Evolutionary conservation across 768 basidiomycete species (phyloP).

Genomic region (Phlegmacium glaucopus): DNA sequence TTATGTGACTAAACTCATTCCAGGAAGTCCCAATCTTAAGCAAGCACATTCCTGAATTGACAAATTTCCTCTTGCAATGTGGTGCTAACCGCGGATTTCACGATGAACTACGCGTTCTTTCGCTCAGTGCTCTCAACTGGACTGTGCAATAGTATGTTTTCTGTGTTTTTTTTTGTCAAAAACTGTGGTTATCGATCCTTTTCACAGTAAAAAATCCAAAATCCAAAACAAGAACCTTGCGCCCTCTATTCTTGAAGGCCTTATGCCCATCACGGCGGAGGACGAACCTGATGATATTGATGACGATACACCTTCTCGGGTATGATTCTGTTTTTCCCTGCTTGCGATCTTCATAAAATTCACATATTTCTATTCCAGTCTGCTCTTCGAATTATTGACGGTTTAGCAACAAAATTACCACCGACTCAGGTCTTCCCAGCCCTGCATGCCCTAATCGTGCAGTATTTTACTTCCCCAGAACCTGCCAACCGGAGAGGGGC

Average conservation of each 20-base stretch:
- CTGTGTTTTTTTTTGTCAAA: background rate
- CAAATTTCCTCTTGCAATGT: constrained; percentile 81
- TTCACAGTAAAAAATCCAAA: constrained; percentile 88
- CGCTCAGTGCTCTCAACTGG: constrained; percentile 94
- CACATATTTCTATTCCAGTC: constrained; percentile 45
- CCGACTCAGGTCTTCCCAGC: constrained; percentile 96
- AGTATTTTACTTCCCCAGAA: constrained; percentile 82
- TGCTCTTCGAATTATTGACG: constrained; percentile 92
- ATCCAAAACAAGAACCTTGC: constrained; percentile 85
- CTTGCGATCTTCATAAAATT: background rate
- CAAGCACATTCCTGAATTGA: constrained; percentile 83
- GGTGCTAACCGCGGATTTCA: constrained; percentile 79
- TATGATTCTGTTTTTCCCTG: constrained; percentile 35
- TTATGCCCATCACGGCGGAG: constrained; percentile 94
- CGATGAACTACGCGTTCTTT: constrained; percentile 79
- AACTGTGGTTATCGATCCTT: constrained; percentile 4
- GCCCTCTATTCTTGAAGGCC: constrained; percentile 79
- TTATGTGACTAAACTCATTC: constrained; percentile 8
- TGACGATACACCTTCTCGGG: constrained; percentile 89
- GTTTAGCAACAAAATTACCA: constrained; percentile 87
- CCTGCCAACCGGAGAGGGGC: constrained; percentile 83
- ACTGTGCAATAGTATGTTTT: constrained; percentile 85
- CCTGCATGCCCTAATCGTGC: constrained; percentile 75
- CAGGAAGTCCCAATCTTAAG: constrained; percentile 94
- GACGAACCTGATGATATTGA: constrained; percentile 91